Evolutionary conservation across 148 eudicot species (phyloP).

Genomic region (Suaeda aralocaspica): DNA sequence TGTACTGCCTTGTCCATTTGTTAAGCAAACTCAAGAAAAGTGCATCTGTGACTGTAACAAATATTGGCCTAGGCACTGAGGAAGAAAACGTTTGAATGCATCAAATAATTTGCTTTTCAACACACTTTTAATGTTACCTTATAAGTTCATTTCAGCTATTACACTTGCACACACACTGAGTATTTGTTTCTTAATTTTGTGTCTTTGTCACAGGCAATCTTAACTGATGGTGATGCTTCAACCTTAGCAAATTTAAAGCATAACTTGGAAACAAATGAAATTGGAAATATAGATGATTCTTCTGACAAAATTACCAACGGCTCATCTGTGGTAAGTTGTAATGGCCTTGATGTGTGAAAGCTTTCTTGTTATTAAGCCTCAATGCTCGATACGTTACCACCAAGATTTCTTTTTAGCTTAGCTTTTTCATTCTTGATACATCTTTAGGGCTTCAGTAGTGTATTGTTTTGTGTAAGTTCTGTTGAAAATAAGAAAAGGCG

Average conservation of each 20-base stretch:
- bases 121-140: no score
- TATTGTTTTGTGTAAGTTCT: neutral
- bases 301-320: conserved; percentile 1
- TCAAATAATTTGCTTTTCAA: no score
- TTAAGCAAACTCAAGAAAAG: neutral
- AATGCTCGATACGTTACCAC: neutral
- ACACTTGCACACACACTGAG: neutral
- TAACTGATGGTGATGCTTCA: conserved; percentile 76
- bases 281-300: conserved; percentile 18
- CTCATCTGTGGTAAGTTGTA: conserved; percentile 35
- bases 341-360: neutral
- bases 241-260: conserved; percentile 70
- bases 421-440: neutral
- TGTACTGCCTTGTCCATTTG: neutral
- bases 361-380: neutral
- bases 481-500: no score
- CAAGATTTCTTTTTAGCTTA: neutral
- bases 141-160: no score
- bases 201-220: conserved; percentile 42
- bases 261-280: conserved; percentile 59
- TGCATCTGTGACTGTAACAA: neutral
- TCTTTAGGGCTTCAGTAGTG: neutral
- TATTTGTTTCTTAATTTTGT: neutral
- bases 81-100: no score
- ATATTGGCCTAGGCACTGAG: neutral